Conservation (phyloP, 2,329 filamentous ascomycete genomes). For the Exophiala mesophila region DNA sequence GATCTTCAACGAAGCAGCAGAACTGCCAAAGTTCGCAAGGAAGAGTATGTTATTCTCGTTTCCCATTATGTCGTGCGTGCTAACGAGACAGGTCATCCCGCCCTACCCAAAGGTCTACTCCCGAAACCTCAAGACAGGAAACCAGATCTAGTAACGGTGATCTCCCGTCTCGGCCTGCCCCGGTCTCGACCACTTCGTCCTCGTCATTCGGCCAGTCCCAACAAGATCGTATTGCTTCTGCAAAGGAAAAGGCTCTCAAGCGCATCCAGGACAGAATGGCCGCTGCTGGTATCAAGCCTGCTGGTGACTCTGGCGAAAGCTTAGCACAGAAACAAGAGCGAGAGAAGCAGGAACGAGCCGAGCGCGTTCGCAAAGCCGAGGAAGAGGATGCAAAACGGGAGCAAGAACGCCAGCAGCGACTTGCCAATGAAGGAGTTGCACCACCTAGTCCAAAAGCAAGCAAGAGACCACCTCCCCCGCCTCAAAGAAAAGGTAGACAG, state of each 20-base stretch:
- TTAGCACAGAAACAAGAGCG: slow-evolving; percentile 80
- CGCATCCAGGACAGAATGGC: slow-evolving; percentile 95
- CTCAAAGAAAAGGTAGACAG: slow-evolving; percentile 64
- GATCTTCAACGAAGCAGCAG: slow-evolving; percentile 85
- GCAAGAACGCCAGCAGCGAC: slow-evolving; percentile 73
- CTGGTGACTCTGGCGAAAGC: slow-evolving; percentile 72
- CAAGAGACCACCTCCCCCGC: slow-evolving; percentile 68
- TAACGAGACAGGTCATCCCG: slow-evolving; percentile 41
- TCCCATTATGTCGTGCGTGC: neutral
- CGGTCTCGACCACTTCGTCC: slow-evolving; percentile 53
- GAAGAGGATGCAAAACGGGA: slow-evolving; percentile 90
- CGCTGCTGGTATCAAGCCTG: slow-evolving; percentile 83
- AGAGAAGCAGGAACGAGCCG: slow-evolving; percentile 79
- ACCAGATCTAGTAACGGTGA: slow-evolving; percentile 48
- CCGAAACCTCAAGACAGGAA: slow-evolving; percentile 47
- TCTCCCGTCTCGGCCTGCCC: slow-evolving; percentile 34
- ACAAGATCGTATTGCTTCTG: slow-evolving; percentile 90
- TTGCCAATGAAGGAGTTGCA: slow-evolving; percentile 68
- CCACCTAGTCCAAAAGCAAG: slow-evolving; percentile 45
- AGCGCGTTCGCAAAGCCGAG: slow-evolving; percentile 82
- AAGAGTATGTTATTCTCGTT: slow-evolving; percentile 45
- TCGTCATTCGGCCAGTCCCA: slow-evolving; percentile 84
- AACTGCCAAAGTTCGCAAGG: slow-evolving; percentile 62
- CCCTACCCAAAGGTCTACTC: slow-evolving; percentile 47
- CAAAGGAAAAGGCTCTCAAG: slow-evolving; percentile 94